Evolutionary conservation across 139 green algal species (phyloP), one percentile per base, ranked within the genome.

Genomic region (Volvox reticuliferus): DNA sequence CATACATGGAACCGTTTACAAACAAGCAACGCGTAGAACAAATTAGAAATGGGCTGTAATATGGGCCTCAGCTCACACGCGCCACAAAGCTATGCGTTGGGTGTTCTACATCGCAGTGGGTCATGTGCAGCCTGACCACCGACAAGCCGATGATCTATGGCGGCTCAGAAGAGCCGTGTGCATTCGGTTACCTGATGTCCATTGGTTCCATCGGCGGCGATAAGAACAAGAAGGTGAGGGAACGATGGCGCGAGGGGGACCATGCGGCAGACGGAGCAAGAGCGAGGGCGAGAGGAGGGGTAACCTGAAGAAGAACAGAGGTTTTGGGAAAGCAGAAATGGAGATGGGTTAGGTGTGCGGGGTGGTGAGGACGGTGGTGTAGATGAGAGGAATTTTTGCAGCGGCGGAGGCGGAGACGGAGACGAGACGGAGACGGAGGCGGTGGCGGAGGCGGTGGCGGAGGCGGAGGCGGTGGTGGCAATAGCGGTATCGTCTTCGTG

Each of bases 171-270:
- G 95, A 95, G 37, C 94, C 95, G 0, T 95, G 91, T 65, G 95
- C 95, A 2, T 97, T 92, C 37, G 94, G 90, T 0, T 93, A 97
- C 87, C 88, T 97, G 12, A 92, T 96, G 21, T 93, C 79, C 71
- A 95, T 96, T 67, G 93, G 93, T 1, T 71, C 91, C 28, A 95
- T 96, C 61, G 95, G 94, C 22, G 95, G 95, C 6, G 95, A 95
- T 16, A 97, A 97, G 76, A 94, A 94, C 87, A 93, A 93, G 36
- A 33, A 32, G 85, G 85, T 89, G 85, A 19, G 83, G 36, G 6
- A 22, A 65, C 61, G 68, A 71, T 82, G 65, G 21, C 6, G 21
- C 12, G 65, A 28, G 65, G 65, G 12, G 26, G 71, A 18, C 6
- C n/a, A 63, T 78, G 22, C 55, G 26, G 13, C n/a, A n/a, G 50